Percentiles rank a stretch among this genome's conserved stretches.
Evolutionary conservation across 352 stramenopile species (phyloP).

Genomic region (Phytophthora niederhauseri): DNA sequence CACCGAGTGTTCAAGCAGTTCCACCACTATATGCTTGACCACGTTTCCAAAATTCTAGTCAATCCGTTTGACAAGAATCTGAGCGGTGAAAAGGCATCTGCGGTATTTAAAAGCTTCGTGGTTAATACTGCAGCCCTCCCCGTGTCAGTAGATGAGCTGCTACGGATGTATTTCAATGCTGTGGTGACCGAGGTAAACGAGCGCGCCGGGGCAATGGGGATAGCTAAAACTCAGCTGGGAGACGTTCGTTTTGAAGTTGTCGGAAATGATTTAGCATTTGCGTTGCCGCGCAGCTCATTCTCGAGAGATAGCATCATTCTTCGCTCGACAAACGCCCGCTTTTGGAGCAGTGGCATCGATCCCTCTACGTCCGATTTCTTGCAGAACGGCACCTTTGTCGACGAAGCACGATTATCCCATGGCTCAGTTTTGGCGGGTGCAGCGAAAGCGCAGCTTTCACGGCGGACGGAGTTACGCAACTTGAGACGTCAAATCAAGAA

Average conservation of each 20-base stretch:
- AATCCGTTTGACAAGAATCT: slow-evolving; percentile 37
- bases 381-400: slow-evolving; percentile 71
- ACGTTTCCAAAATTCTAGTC: slow-evolving; percentile 39
- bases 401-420: slow-evolving; percentile 58
- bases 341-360: slow-evolving; percentile 77
- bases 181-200: slow-evolving; percentile 27
- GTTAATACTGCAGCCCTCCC: slow-evolving; percentile 46
- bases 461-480: slow-evolving; percentile 71
- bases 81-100: slow-evolving; percentile 36
- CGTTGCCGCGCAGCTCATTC: slow-evolving; percentile 80
- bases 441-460: slow-evolving; percentile 64
- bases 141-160: slow-evolving; percentile 39
- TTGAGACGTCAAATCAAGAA: slow-evolving; percentile 82
- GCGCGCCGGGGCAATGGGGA: slow-evolving; percentile 27
- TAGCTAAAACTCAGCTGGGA: slow-evolving; percentile 15
- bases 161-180: slow-evolving; percentile 43
- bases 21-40: slow-evolving; percentile 73
- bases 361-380: slow-evolving; percentile 73
- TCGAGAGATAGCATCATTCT: slow-evolving; percentile 78
- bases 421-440: slow-evolving; percentile 43
- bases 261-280: slow-evolving; percentile 82
- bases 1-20: slow-evolving; percentile 91
- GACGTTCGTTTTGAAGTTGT: slow-evolving; percentile 66
- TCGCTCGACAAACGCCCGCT: slow-evolving; percentile 70
- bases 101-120: slow-evolving; percentile 41